Evolutionary conservation across 2,329 filamentous ascomycete genomes (phyloP), one percentile per base, ranked within the genome.

Genomic region (Exserohilum rostratum): DNA sequence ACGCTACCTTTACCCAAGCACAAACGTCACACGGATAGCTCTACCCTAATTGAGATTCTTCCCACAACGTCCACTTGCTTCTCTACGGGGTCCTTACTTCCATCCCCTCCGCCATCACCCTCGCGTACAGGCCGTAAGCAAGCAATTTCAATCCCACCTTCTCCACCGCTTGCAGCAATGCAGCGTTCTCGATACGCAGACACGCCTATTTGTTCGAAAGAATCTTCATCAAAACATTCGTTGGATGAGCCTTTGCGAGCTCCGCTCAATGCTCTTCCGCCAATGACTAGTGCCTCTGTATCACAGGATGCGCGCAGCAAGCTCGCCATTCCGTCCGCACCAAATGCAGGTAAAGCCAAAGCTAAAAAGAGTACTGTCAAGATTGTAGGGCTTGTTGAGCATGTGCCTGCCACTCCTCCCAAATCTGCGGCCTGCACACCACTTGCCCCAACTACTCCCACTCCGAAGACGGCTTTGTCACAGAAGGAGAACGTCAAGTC

Each of bases 341-440:
- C 60, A 4, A 45, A 48, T 7, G 6, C 54, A 0, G 50, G 58
- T 18, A 58, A 43, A 5, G 39, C 71, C 33, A 69, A 59, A 46
- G 54, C 72, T n/a, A 72, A 71, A 55, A 74, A 70, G 55, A 50
- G 54, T 1, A 59, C 65, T 0, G 66, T 71, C 49, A 69, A 67
- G 55, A 61, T 72, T 1, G 65, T 69, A 6, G 37, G 64, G 13
- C 50, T 61, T 29, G 62, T 65, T 30, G 43, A 43, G 3, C 33
- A 65, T 42, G 17, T 27, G n/a, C 39, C 29, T 30, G 6, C 17
- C 17, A 12, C 29, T 11, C 15, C 35, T 13, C 18, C 27, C 11
- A n/a, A 29, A 25, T 11, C 47, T n/a, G 30, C 39, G 35, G 6
- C 37, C n/a, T 42, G 46, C 13, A 30, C 39, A n/a, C 30, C 51